Evolutionary conservation across 768 basidiomycete genomes (phyloP).

Genomic region (Naganishia onofrii): DNA sequence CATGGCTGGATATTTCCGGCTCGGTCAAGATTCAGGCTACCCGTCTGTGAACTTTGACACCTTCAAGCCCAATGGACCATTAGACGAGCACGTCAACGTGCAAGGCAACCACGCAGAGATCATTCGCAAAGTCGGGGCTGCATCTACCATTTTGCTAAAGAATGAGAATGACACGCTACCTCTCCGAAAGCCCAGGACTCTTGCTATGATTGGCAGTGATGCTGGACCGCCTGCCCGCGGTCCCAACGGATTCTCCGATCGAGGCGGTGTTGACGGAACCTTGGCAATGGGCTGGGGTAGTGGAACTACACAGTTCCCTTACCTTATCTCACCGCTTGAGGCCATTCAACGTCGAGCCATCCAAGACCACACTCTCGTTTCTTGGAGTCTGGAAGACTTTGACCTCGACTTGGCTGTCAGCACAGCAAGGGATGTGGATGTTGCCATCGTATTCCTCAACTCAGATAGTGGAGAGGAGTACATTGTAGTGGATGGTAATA

Average conservation of each 20-base stretch:
- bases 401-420: slow-evolving; percentile 57
- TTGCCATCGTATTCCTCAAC: slow-evolving; percentile 75
- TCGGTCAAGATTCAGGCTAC: slow-evolving; percentile 56
- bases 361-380: slow-evolving; percentile 64
- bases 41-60: slow-evolving; percentile 70
- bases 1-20: slow-evolving; percentile 56
- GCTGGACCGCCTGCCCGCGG: slow-evolving; percentile 65
- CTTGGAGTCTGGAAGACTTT: slow-evolving; percentile 70
- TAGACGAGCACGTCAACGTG: slow-evolving; percentile 57
- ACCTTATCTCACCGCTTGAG: slow-evolving; percentile 75
- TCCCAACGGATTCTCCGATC: slow-evolving; percentile 68
- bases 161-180: slow-evolving; percentile 64
- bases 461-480: slow-evolving; percentile 82
- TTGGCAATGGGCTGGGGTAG: slow-evolving; percentile 93
- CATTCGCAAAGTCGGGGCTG: slow-evolving; percentile 70
- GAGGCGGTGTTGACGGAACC: slow-evolving; percentile 59
- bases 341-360: slow-evolving; percentile 73
- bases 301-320: slow-evolving; percentile 68
- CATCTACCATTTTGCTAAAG: slow-evolving; percentile 73
- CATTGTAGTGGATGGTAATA: slow-evolving; percentile 74
- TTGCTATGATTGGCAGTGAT: slow-evolving; percentile 62
- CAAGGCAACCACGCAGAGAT: slow-evolving; percentile 66
- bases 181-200: slow-evolving; percentile 56
- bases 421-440: slow-evolving; percentile 58
- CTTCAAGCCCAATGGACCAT: slow-evolving; percentile 32